Evolutionary conservation across 2,329 filamentous ascomycete genomes (phyloP), one percentile per base, ranked within the genome.

Genomic region (Talaromyces piceae): DNA sequence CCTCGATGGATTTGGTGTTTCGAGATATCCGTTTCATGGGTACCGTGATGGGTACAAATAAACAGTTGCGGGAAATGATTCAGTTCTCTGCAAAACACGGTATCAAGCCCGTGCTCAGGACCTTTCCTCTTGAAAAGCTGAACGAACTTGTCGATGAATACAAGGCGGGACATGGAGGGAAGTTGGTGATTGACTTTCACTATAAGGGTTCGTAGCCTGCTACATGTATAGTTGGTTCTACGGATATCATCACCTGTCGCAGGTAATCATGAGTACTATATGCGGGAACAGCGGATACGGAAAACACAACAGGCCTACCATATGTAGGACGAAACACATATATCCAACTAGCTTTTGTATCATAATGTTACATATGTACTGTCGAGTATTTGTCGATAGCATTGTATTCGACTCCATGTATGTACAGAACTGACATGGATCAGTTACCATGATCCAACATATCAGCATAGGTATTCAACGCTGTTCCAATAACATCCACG

Each of bases 401-500:
- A n/a, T n/a, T n/a, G n/a, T n/a, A n/a, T n/a, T n/a, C n/a, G n/a
- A n/a, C n/a, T n/a, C n/a, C n/a, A n/a, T n/a, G n/a, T n/a, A n/a
- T n/a, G n/a, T n/a, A n/a, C n/a, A n/a, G n/a, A n/a, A n/a, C n/a
- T n/a, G n/a, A n/a, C n/a, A 9, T 20, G 7, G 1, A 20, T 69
- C 69, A 51, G 71, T 71, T 4, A 71, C 68, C 51, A 71, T 69
- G 3, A 67, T 67, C 70, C 12, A 62, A 50, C 56, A 71, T 71
- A 54, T 71, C 65, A 2, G 68, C 69, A 52, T 71, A 71, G 9
- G 70, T 58, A 50, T 69, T 67, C 27, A 71, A 52, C 30, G 66
- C 63, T 44, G 57, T 66, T 1, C 69, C 69, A 50, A 72, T 72
- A 5, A 71, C 60, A 55, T 72, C 69, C 6, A 72, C 68, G 51